Evolutionary conservation across 495 filamentous ascomycete species (phyloP).

Genomic region (Pseudomonodictys pantanalensis): DNA sequence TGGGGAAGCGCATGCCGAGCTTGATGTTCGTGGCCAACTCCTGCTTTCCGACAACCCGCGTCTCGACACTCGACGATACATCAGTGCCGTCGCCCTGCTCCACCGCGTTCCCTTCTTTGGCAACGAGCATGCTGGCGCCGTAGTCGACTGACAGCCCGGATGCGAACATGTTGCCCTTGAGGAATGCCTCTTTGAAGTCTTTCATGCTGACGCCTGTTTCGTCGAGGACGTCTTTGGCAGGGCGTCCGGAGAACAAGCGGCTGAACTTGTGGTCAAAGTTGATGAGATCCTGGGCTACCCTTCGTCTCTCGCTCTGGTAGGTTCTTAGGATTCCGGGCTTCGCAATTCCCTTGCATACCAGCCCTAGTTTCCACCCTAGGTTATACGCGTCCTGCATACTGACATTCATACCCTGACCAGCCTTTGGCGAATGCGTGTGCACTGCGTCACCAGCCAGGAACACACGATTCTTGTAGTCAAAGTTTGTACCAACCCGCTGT

Average conservation of each 20-base stretch:
- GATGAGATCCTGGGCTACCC: constrained; percentile 67
- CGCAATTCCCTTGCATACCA: constrained; percentile 63
- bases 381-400: constrained; percentile 80
- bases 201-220: constrained; percentile 46
- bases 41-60: constrained; percentile 32
- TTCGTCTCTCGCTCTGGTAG: constrained; percentile 67
- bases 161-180: constrained; percentile 38
- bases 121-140: constrained; percentile 37
- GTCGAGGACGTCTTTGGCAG: constrained; percentile 59
- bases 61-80: constrained; percentile 37
- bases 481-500: constrained; percentile 67
- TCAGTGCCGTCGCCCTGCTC: constrained; percentile 48
- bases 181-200: constrained; percentile 50
- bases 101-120: constrained; percentile 29
- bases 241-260: constrained; percentile 38
- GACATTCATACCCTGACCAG: constrained; percentile 84
- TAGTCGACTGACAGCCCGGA: constrained; percentile 38
- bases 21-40: constrained; percentile 34
- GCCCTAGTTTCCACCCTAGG: constrained; percentile 79
- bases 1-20: constrained; percentile 38
- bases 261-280: constrained; percentile 62
- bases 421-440: constrained; percentile 80
- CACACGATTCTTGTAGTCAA: constrained; percentile 64
- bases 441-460: constrained; percentile 80
- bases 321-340: constrained; percentile 60